These are phyloP conservation scores for Talaromyces islandicus DNA, from an alignment of 2,329 filamentous ascomycete genomes.

Conservation along the genomic window DNA sequence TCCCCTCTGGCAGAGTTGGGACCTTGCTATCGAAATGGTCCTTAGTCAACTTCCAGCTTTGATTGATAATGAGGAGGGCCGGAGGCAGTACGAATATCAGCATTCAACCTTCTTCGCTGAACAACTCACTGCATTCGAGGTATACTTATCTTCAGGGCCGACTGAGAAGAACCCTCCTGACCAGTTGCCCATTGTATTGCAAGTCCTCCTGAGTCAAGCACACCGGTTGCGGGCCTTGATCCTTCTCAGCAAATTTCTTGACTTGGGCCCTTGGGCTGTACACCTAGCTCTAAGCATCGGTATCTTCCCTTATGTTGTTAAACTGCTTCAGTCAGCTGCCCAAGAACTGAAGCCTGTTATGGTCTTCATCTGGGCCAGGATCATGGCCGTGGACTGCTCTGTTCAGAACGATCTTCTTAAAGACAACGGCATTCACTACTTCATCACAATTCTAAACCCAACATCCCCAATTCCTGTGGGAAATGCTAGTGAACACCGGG, in stretches of 20 bases:
- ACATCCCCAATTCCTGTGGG: slow-evolving; percentile 75
- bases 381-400: slow-evolving; percentile 88
- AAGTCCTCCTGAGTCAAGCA: slow-evolving; percentile 92
- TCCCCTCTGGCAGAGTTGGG: slow-evolving; percentile 95
- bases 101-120: slow-evolving; percentile 96
- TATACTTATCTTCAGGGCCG: slow-evolving; percentile 80
- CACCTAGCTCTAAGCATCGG: slow-evolving; percentile 95
- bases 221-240: slow-evolving; percentile 88
- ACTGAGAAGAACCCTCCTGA: slow-evolving; percentile 83
- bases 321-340: slow-evolving; percentile 89
- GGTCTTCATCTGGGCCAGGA: slow-evolving; percentile 98
- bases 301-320: slow-evolving; percentile 98
- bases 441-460: slow-evolving; percentile 85
- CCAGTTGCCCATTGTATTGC: slow-evolving; percentile 90
- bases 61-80: slow-evolving; percentile 66
- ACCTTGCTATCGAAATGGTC: slow-evolving; percentile 92
- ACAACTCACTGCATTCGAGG: slow-evolving; percentile 93
- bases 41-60: slow-evolving; percentile 81
- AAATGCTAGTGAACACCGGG: slow-evolving; percentile 89
- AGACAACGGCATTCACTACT: slow-evolving; percentile 96
- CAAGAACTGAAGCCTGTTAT: slow-evolving; percentile 94
- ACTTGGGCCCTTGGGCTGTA: slow-evolving; percentile 97
- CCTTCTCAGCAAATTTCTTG: slow-evolving; percentile 84
- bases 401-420: slow-evolving; percentile 93
- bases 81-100: slow-evolving; percentile 80